Conservation (phyloP, 495 filamentous ascomycete species). For the Cairneyella variabilis region DNA sequence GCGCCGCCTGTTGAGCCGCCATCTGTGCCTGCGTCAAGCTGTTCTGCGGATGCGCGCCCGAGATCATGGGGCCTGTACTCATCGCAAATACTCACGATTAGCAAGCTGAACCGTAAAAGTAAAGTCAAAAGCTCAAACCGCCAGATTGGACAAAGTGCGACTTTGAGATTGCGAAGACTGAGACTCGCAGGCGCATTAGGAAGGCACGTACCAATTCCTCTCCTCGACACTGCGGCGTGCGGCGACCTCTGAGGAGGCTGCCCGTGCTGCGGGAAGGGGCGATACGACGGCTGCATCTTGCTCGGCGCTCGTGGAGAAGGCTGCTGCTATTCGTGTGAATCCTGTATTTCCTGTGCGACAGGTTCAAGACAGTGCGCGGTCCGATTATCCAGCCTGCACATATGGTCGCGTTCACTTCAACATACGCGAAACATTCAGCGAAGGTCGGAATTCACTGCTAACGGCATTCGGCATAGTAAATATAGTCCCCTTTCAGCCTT, state of each 20-base stretch:
- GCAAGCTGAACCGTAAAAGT: too few relatives aligned
- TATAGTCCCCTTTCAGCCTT: constrained; percentile 7
- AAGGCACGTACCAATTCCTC: constrained; percentile 29
- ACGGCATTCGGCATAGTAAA: not conserved
- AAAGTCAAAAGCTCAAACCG: not conserved
- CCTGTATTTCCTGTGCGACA: not conserved
- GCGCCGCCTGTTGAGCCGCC: constrained; percentile 50
- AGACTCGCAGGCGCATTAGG: constrained; percentile 19
- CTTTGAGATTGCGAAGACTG: too few relatives aligned
- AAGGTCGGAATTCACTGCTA: not conserved
- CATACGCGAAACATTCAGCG: constrained; percentile 3
- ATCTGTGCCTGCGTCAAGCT: constrained; percentile 49
- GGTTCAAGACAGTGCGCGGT: not conserved
- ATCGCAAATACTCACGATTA: too few relatives aligned
- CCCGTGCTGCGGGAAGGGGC: constrained; percentile 21
- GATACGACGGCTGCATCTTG: constrained; percentile 27
- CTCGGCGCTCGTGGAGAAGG: not conserved
- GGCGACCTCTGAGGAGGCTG: constrained; percentile 21
- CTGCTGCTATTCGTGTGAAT: not conserved
- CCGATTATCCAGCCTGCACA: not conserved
- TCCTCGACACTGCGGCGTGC: constrained; percentile 20
- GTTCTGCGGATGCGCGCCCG: constrained; percentile 42
- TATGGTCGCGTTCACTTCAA: constrained; percentile 8
- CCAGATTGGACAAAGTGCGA: too few relatives aligned
- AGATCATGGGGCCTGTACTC: constrained; percentile 52